Base-by-base conservation (phyloP, 192 early-diverging fungal genomes). In the Cladochytrium replicatum region DNA sequence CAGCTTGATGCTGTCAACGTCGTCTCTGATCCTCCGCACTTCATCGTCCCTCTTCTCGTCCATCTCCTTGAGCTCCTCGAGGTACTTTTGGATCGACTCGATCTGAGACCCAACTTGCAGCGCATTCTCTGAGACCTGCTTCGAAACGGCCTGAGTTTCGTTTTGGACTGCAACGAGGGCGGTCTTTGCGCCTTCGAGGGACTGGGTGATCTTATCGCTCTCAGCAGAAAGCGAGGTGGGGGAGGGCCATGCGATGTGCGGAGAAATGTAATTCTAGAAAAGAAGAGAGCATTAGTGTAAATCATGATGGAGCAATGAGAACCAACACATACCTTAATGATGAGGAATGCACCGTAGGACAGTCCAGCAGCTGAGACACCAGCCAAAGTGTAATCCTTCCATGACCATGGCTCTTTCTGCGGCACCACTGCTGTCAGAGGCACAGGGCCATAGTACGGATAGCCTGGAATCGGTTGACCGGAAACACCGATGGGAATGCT, bases 331-430 rank as follows among this genome's bases (percentile, higher is more conserved):
- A 90, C 88, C 80, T 87, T 84, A 4, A 73, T 78, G 54, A 84
- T 54, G 29, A 64, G 66, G 55, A 81, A 88, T 29, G 87, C 65
- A n/a, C 85, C 88, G 63, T 91, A 94, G n/a, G 85, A 83, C 25
- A 90, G 75, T 6, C 91, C 92, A 45, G 83, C 87, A 11, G 83
- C 82, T 8, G 89, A 79, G 11, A 91, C 80, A 11, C 87, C 77
- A 4, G 83, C 91, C 38, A 99, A 83, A 61, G 90, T 83, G 54
- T 88, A 81, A 62, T 99, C 95, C 50, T 91, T 83, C 95, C 95
- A 99, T 54, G 86, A 86, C 41, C 21, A 5, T 6, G 26, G 28
- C 40, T 32, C 39, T 13, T 6, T 15, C 29, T 34, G 29, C 19
- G 57, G 57, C 40, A 30, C 6, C 6, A 41, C 25, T 1, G 55